A percentile compares a stretch with the other conserved stretches of the same genome.
Conservation (phyloP, 2,329 filamentous ascomycete genomes). For the Sporothrix schenckii region DNA sequence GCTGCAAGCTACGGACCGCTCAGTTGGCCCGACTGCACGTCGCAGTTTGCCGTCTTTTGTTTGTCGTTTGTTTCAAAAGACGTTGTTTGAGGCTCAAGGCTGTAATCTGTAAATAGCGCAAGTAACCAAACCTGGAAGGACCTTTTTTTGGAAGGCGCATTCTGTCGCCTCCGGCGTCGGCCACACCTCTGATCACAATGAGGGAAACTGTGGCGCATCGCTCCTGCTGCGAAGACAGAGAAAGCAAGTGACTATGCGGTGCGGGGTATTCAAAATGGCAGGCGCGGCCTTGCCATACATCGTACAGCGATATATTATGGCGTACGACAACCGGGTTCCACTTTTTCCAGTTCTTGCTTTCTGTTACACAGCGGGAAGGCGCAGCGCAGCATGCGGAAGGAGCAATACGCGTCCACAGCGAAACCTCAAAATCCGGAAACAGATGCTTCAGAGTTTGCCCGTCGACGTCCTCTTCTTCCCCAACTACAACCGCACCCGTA, state of each 20-base stretch:
- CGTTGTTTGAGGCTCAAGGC: neutral
- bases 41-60: neutral
- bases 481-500: neutral
- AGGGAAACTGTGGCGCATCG: neutral
- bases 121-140: neutral
- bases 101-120: neutral
- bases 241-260: neutral
- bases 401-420: neutral
- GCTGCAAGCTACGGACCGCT: neutral
- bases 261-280: slow-evolving; percentile 9
- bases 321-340: neutral
- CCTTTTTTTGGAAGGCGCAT: slow-evolving; percentile 1
- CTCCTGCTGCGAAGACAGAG: neutral
- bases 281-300: neutral
- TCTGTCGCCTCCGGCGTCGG: neutral
- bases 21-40: neutral
- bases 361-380: slow-evolving; percentile 13
- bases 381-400: slow-evolving; percentile 23
- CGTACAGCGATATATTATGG: neutral
- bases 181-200: neutral
- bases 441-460: neutral
- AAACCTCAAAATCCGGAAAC: neutral
- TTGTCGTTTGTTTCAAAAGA: neutral
- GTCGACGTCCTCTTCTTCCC: neutral
- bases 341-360: neutral